Percentiles rank a stretch among this genome's conserved stretches.
Conservation (phyloP, 148 eudicot genomes). For the Hydrangea macrophylla region DNA sequence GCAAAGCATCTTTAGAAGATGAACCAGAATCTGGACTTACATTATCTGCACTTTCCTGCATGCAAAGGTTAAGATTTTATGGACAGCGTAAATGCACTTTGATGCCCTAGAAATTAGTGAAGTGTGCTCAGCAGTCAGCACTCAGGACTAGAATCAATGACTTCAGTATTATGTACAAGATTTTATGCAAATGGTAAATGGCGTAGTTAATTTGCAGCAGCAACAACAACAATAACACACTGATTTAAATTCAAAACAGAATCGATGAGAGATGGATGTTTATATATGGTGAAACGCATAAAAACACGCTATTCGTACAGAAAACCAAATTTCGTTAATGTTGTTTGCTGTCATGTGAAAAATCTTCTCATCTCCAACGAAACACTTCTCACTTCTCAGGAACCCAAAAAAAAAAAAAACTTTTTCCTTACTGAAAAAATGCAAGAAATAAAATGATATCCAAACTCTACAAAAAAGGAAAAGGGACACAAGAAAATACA, state of each 20-base stretch:
- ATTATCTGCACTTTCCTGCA: slow-evolving; percentile 97
- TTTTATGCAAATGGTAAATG: too few species aligned
- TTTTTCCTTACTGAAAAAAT: neutral
- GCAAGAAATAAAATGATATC: neutral
- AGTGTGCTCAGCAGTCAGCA: too few species aligned
- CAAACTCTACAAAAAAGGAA: slow-evolving; percentile 1
- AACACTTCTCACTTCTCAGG: too few species aligned
- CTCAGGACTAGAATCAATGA: neutral
- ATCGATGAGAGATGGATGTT: neutral
- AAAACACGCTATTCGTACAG: neutral
- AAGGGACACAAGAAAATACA: slow-evolving; percentile 3
- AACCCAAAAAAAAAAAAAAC: too few species aligned
- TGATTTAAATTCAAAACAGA: neutral
- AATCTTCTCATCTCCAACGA: neutral
- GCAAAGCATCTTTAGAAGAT: slow-evolving; percentile 90
- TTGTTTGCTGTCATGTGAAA: neutral
- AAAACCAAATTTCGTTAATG: too few species aligned
- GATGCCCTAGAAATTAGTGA: neutral
- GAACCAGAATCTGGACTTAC: slow-evolving; percentile 81
- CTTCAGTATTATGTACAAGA: neutral
- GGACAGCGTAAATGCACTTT: neutral
- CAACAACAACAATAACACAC: too few species aligned
- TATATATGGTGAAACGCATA: neutral
- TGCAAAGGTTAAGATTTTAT: neutral
- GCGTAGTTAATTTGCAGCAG: neutral